A percentile compares a stretch with the other conserved stretches of the same genome.
These are phyloP conservation scores for Pigoraptor vietnamica DNA, from an alignment of 78 protist genomes.

Conservation along the genomic window DNA sequence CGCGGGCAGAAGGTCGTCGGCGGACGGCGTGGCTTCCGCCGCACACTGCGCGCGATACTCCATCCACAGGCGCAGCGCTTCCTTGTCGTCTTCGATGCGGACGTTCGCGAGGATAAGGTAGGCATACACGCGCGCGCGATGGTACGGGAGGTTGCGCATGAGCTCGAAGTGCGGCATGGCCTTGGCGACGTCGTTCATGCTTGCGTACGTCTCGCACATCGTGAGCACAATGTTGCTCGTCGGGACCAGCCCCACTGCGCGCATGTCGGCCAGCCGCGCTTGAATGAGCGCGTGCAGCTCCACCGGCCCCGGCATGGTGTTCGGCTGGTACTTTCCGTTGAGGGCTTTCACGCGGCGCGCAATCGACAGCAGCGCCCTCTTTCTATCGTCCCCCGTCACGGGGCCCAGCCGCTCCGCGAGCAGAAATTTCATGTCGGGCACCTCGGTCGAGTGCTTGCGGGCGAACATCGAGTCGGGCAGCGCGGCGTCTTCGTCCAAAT, in stretches of 20 bases:
- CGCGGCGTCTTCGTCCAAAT: neutral
- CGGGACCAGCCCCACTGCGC: neutral
- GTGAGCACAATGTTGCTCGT: neutral
- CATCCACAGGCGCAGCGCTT: no score
- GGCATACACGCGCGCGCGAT: neutral
- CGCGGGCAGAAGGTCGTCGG: no score
- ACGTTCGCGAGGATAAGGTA: neutral
- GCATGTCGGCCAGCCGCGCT: neutral
- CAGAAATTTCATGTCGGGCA: neutral
- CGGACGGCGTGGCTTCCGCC: no score
- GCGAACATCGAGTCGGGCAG: neutral
- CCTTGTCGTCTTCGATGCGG: neutral
- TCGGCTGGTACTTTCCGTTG: neutral
- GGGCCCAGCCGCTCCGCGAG: neutral
- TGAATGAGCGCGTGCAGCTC: neutral
- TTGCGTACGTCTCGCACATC: neutral
- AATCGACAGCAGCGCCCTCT: neutral
- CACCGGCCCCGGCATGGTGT: neutral
- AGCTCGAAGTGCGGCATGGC: neutral
- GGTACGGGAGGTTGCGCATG: neutral
- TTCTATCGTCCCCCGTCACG: no score
- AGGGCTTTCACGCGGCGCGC: neutral
- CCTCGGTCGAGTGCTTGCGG: neutral
- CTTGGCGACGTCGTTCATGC: neutral
- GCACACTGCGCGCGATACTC: no score